phyloP scores from a whole-genome alignment of 1,284 basidiomycete genomes.

The Boletellus deceptivus region DNA sequence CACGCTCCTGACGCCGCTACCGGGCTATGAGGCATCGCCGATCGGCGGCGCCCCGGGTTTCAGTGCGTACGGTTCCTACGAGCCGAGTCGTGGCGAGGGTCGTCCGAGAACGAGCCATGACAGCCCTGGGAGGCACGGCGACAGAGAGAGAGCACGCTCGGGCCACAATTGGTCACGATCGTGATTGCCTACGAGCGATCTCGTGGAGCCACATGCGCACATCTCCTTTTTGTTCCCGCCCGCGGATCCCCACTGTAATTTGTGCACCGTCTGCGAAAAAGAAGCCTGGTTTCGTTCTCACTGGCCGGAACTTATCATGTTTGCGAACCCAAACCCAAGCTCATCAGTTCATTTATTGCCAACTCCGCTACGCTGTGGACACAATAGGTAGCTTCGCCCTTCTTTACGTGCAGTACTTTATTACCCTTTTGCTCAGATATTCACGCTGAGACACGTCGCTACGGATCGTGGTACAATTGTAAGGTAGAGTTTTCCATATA shows the following conservation, averaged over 20 bases:
- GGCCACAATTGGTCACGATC: constrained; percentile 16
- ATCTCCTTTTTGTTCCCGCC: not conserved
- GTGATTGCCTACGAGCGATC: constrained; percentile 5
- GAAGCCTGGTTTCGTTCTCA: constrained; percentile 5
- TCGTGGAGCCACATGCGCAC: not conserved
- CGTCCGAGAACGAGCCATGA: constrained; percentile 23
- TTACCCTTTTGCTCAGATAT: constrained; percentile 20
- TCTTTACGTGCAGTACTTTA: constrained; percentile 30
- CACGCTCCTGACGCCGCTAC: constrained; percentile 50
- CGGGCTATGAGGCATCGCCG: constrained; percentile 39
- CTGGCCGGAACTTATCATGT: constrained; percentile 10
- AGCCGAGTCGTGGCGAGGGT: constrained; percentile 15
- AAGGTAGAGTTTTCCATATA: constrained; percentile 14
- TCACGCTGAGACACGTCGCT: constrained; percentile 12
- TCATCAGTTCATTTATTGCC: constrained; percentile 6
- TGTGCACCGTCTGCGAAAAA: constrained; percentile 1
- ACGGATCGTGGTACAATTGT: constrained; percentile 17
- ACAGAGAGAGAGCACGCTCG: constrained; percentile 25
- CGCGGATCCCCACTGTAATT: constrained; percentile 1
- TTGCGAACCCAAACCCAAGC: constrained; percentile 1
- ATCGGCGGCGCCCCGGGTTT: constrained; percentile 10
- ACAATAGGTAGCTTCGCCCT: constrained; percentile 20
- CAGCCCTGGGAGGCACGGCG: constrained; percentile 20
- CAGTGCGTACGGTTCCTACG: constrained; percentile 21
- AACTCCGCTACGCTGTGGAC: constrained; percentile 10